Evolutionary conservation across 805 yeast species (phyloP), one percentile per base, ranked within the genome.

Genomic region (Suhomyces tanzawaensis): DNA sequence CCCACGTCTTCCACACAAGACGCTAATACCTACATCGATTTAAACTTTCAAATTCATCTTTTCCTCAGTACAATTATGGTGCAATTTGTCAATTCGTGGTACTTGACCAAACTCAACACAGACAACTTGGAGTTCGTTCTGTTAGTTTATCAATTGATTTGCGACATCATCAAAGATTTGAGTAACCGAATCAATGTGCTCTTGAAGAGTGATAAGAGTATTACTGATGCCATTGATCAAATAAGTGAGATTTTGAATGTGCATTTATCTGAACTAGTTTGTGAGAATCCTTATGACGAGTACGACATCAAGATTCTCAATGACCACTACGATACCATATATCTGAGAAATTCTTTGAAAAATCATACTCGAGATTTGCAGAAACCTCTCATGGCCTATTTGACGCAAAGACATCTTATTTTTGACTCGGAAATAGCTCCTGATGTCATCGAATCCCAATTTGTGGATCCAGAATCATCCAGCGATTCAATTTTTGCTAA

Each of bases 11-110:
- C 47, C 4, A 36, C 47, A 8, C 34, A 43, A 12, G 47, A 47
- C 19, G 30, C 32, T 15, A 26, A 41, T 16, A 33, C 23, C 29
- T 33, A 33, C 14, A 17, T 33, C 19, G 47, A 49, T 13, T 46
- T 66, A 29, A 66, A 66, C 34, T 53, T 66, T 34, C 61, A 64
- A 36, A 39, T 68, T 12, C 72, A 69, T 43, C 45, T 67, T 39
- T 62, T 69, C 37, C 42, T 67, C n/a, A 55, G 64, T 24, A 47
- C 58, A 3, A 57, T 67, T 8, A 30, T 46, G 31, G 41, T 38
- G 23, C 46, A 40, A 15, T 48, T 33, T 32, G 40, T 48, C 28
- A 36, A 28, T 23, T 40, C 49, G 30, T 48, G 52, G 52, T 48
- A 48, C 39, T 26, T 43, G 21, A 21, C 23, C 34, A 40, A 60